A percentile compares a stretch with the other conserved stretches of the same genome.
Conservation (phyloP, 1,284 basidiomycete species). For the Moesziomyces sp. region DNA sequence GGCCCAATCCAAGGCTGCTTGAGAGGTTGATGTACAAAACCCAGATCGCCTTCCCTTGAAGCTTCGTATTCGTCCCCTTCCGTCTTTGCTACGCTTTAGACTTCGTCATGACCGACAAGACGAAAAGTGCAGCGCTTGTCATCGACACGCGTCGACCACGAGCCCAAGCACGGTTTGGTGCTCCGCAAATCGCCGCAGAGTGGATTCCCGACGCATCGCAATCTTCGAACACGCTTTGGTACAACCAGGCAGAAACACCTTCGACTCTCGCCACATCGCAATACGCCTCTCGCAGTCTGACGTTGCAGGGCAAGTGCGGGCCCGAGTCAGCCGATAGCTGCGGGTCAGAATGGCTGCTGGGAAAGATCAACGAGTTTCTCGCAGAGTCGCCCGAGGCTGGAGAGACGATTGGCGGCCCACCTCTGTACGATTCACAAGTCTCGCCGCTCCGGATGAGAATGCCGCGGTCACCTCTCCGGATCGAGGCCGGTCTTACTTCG, state of each 20-base stretch:
- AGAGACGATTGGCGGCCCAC: too few species aligned
- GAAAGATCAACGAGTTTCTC: constrained; percentile 42
- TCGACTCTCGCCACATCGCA: too few species aligned
- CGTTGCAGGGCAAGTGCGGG: too few species aligned
- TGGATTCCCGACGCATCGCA: neutral
- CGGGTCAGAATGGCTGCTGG: constrained; percentile 18
- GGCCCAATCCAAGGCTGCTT: too few species aligned
- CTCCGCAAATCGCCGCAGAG: neutral
- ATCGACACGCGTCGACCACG: constrained; percentile 37
- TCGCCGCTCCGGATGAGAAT: neutral
- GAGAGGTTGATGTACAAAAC: too few species aligned
- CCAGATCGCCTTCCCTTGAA: too few species aligned
- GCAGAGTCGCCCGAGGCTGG: neutral
- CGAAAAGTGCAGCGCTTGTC: constrained; percentile 2
- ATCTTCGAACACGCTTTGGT: constrained; percentile 3
- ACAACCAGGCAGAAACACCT: neutral
- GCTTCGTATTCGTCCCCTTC: too few species aligned
- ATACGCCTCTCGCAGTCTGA: neutral
- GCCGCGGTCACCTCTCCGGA: constrained; percentile 1
- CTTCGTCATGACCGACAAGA: constrained; percentile 7
- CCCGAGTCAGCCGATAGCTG: neutral
- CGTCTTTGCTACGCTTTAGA: too few species aligned
- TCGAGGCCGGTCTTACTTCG: constrained; percentile 5
- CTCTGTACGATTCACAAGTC: neutral
- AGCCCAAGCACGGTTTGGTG: too few species aligned